Base-by-base conservation (phyloP, 225 moss, liverwort and hornwort genomes). In the Thuidium tamariscinum region DNA sequence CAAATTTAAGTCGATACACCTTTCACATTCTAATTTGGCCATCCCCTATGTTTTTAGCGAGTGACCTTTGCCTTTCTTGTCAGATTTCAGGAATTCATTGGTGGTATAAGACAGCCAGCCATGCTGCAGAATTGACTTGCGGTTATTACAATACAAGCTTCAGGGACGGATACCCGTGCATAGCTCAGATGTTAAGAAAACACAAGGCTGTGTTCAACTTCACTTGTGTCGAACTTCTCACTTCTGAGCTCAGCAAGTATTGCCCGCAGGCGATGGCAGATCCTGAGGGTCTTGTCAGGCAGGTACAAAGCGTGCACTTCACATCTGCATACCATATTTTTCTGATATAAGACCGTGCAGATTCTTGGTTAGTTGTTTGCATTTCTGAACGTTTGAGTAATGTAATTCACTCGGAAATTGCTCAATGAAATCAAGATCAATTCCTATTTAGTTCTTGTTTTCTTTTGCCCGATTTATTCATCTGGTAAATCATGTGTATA, bases 41-140 rank as follows among this genome's bases (percentile, higher is more conserved):
- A 61, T 87, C 13, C 21, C 17, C 67, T 46, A 37, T 42, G 73
- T 23, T 44, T 70, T 85, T 56, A 65, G 16, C 11, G 36, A 82
- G 72, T 89, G 85, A 85, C 62, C 19, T 48, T 27, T 32, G 59
- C 64, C 42, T 68, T 86, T 82, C 68, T 75, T 82, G 59, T 77
- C 90, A 97, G 95, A 91, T 95, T 29, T 97, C 95, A 80, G 95
- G 97, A 84, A 94, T 97, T 78, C 95, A 97, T 75, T 97, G 97
- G 97, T 97, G 94, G 97, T 97, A 94, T 81, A 92, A 92, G 80
- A 93, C 95, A 74, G 89, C 79, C 11, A 95, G 95, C 68, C 97
- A 97, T 93, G 95, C 95, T 74, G 92, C 95, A 70, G 95, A 95
- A 62, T 57, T 95, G 83, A 94, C 92, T 37, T 94, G 95, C 57